phyloP scores from a whole-genome alignment of 257 asterid genomes.

The Capsicum chinense region DNA sequence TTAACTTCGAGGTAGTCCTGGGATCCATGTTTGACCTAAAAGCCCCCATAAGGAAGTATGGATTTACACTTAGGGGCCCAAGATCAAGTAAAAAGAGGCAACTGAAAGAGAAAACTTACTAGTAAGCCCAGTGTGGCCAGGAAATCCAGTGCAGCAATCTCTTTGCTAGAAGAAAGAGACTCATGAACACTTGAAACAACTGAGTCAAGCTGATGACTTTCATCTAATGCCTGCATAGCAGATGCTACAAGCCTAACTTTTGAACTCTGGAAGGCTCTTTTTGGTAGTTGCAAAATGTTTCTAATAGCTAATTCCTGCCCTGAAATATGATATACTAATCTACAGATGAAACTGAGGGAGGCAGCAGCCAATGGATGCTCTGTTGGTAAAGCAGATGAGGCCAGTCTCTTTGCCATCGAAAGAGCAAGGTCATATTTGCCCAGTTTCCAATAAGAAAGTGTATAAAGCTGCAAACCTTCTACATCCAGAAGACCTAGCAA shows the following conservation, averaged over 20 bases:
- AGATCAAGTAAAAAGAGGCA: slow-evolving; percentile 23
- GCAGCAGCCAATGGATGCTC: slow-evolving; percentile 67
- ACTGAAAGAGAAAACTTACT: slow-evolving; percentile 54
- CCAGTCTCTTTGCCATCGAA: slow-evolving; percentile 64
- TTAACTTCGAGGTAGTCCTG: slow-evolving; percentile 60
- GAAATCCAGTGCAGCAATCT: slow-evolving; percentile 66
- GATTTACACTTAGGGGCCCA: not conserved
- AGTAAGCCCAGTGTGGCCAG: slow-evolving; percentile 72
- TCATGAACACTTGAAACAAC: slow-evolving; percentile 73
- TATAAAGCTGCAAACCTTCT: slow-evolving; percentile 80
- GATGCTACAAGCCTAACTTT: slow-evolving; percentile 65
- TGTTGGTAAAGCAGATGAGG: slow-evolving; percentile 64
- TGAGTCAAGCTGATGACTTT: slow-evolving; percentile 65
- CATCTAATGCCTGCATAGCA: slow-evolving; percentile 81
- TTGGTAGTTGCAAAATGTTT: slow-evolving; percentile 82
- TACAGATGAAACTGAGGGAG: slow-evolving; percentile 69
- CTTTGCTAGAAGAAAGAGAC: slow-evolving; percentile 60
- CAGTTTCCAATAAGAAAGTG: slow-evolving; percentile 78
- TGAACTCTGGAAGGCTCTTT: slow-evolving; percentile 68
- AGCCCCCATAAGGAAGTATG: slow-evolving; percentile 33
- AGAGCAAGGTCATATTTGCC: slow-evolving; percentile 77
- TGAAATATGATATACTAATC: slow-evolving; percentile 68
- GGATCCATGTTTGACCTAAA: slow-evolving; percentile 70
- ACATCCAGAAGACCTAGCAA: slow-evolving; percentile 79
- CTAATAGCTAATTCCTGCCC: slow-evolving; percentile 75